Evolutionary conservation across 495 filamentous ascomycete genomes (phyloP), one percentile per base, ranked within the genome.

Genomic region (Penicillium crystallinum): DNA sequence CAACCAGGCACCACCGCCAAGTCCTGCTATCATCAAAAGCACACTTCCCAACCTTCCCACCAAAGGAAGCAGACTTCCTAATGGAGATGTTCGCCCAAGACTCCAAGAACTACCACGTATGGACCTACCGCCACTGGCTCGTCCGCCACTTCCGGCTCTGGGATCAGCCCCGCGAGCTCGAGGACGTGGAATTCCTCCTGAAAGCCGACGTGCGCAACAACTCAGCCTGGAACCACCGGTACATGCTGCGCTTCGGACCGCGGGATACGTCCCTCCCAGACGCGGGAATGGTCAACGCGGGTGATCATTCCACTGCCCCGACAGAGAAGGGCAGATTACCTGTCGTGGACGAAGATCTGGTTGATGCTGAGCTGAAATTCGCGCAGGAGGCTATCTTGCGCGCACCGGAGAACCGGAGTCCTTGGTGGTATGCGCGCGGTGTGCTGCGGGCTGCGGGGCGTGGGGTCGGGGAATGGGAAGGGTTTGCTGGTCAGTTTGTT

Each of bases 61-160:
- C 76, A 14, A 73, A 78, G 15, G 93, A 98, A 72, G 65, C 71
- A 23, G 73, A 75, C 33, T 98, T 98, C 74, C 80, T 96, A 38
- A 78, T 77, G 52, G 61, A 77, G 35, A 97, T 97, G 82, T 88
- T 98, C 37, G 78, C 79, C 50, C 77, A 84, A 57, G 93, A 98
- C 68, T 80, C 85, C 11, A 98, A 98, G 68, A 98, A 98, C 74
- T 97, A 97, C 65, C 93, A 98, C 67, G 95, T 98, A 34, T 98
- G 93, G 92, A 88, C 85, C 46, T 97, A 97, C 68, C 81, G 89
- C 12, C 93, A 96, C 70, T 97, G 91, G 81, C 76, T 97, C 1
- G 90, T 97, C 33, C 79, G 81, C 29, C 88, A 89, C 58, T 88
- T 97, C 62, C 75, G 74, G 17, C 69, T 92, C 17, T 98, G 83